A percentile compares a stretch with the other conserved stretches of the same genome.
These are phyloP conservation scores for Penicillium cataractarum DNA, from an alignment of 495 filamentous ascomycete genomes.

Conservation along the genomic window DNA sequence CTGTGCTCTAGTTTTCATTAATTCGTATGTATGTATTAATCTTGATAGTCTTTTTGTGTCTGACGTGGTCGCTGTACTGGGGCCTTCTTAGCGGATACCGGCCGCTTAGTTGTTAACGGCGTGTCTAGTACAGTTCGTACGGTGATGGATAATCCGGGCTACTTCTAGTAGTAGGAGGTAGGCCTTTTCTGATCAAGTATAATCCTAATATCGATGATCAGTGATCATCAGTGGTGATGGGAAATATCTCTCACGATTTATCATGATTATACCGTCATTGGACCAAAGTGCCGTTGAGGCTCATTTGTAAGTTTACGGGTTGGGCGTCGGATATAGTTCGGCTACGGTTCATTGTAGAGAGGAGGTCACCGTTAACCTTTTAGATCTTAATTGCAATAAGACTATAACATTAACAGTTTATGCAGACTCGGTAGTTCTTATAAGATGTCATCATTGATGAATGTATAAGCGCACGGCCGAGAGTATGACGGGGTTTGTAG, in stretches of 20 bases:
- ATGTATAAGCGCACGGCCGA: neutral
- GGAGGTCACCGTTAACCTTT: neutral
- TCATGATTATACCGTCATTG: neutral
- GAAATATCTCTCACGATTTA: neutral
- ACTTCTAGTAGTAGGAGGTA: neutral
- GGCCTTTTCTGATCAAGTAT: neutral
- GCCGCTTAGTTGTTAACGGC: neutral
- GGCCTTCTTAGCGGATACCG: conserved; percentile 6
- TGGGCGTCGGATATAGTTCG: conserved; percentile 3
- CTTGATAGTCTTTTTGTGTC: neutral
- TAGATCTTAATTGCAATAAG: neutral
- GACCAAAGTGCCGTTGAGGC: conserved; percentile 4
- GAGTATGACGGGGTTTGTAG: neutral
- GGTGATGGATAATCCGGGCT: neutral
- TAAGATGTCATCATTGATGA: neutral
- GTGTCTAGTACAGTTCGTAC: neutral
- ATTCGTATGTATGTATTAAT: too few species aligned
- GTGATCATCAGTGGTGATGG: neutral
- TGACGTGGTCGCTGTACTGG: neutral
- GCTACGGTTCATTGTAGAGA: neutral
- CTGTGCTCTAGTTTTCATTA: neutral
- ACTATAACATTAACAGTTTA: neutral
- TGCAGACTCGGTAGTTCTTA: neutral
- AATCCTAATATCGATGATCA: neutral
- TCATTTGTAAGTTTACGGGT: conserved; percentile 1